Conservation (phyloP, 2,329 filamentous ascomycete genomes). For the Colletotrichum trifolii region DNA sequence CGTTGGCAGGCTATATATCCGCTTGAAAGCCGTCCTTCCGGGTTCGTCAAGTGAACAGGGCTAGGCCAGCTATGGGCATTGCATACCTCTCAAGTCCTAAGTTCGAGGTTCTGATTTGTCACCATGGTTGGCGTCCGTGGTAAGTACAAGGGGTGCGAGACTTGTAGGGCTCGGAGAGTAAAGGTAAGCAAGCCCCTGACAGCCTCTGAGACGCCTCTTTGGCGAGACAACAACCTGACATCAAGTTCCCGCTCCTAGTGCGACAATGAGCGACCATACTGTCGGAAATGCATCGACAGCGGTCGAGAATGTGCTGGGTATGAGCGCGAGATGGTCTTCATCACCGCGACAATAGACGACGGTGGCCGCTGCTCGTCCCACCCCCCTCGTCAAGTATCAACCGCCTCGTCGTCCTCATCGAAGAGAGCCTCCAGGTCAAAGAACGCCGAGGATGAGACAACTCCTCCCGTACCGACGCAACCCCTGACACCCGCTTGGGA, state of each 20-base stretch:
- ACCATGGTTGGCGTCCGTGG: conserved; percentile 71
- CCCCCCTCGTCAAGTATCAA: conserved; percentile 57
- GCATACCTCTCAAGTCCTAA: neutral
- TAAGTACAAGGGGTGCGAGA: conserved; percentile 74
- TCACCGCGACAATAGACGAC: conserved; percentile 67
- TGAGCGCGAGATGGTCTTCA: conserved; percentile 71
- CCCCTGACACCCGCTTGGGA: conserved; percentile 64
- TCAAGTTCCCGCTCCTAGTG: conserved; percentile 54
- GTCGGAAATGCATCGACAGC: conserved; percentile 68
- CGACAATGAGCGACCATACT: conserved; percentile 70
- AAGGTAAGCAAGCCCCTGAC: conserved; percentile 55
- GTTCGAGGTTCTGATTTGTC: conserved; percentile 22
- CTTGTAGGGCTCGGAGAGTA: conserved; percentile 68
- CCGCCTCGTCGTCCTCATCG: conserved; percentile 42
- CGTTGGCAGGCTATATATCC: conserved; percentile 26
- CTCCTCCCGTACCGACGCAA: conserved; percentile 48
- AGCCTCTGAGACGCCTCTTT: conserved; percentile 8
- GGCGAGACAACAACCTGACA: conserved; percentile 22
- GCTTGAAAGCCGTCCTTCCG: conserved; percentile 11
- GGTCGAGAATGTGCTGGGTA: conserved; percentile 71
- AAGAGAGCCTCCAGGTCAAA: conserved; percentile 46
- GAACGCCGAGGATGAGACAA: conserved; percentile 40
- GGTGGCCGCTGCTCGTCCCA: conserved; percentile 68
- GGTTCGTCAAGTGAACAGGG: conserved; percentile 6
- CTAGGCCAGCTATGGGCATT: conserved; percentile 11